Conservation (phyloP, 2,329 filamentous ascomycete species). For the Trichoderma breve region DNA sequence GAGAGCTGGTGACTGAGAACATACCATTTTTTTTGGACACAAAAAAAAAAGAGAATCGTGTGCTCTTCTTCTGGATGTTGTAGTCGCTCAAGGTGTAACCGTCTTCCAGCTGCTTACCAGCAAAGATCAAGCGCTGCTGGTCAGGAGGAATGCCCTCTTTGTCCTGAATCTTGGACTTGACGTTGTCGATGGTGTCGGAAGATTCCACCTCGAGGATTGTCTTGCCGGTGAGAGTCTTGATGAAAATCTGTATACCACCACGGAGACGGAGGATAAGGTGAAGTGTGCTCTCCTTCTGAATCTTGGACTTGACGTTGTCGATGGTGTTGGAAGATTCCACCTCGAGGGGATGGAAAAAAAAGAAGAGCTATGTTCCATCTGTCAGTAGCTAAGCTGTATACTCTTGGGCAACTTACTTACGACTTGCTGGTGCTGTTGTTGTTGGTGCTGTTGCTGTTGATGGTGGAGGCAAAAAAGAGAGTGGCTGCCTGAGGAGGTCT, state of each 20-base stretch:
- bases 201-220: slow-evolving; percentile 90
- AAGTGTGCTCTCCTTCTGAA: slow-evolving; percentile 85
- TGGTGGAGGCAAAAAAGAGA: not conserved
- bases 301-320: slow-evolving; percentile 55
- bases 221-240: slow-evolving; percentile 87
- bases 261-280: slow-evolving; percentile 78
- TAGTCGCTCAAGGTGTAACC: slow-evolving; percentile 88
- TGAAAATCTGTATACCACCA: slow-evolving; percentile 76
- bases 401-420: not conserved
- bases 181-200: slow-evolving; percentile 90
- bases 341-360: too few species aligned
- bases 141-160: slow-evolving; percentile 97
- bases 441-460: not conserved
- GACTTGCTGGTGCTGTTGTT: not conserved
- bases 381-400: not conserved
- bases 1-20: not conserved
- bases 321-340: too few species aligned
- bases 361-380: not conserved
- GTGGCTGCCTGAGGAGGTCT: not conserved
- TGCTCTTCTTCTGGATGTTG: slow-evolving; percentile 94
- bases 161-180: slow-evolving; percentile 97
- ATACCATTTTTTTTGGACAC: not conserved
- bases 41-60: slow-evolving; percentile 40
- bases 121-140: slow-evolving; percentile 94
- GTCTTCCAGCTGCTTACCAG: slow-evolving; percentile 93